Base-by-base conservation (phyloP, 2,329 filamentous ascomycete species). In the Corinectria fuckeliana region DNA sequence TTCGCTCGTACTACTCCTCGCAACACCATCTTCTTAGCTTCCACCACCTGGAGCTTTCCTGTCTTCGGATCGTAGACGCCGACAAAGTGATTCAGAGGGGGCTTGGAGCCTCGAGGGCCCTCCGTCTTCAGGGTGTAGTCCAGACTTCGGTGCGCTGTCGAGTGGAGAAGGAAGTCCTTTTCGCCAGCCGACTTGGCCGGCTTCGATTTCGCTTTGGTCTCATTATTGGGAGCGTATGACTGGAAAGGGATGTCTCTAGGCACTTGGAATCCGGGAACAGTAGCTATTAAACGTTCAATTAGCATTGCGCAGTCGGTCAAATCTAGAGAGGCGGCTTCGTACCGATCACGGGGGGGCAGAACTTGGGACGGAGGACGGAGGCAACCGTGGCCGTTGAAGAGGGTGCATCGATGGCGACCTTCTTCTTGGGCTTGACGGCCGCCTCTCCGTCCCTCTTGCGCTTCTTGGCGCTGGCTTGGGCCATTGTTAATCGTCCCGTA, bases 1-100 rank as follows among this genome's bases (percentile, higher is more conserved):
- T 86, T 85, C 32, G 84, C 77, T 55, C 85, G 81, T 28, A 88
- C 85, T 25, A 79, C 74, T 11, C 84, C 85, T 38, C 85, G 79
- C 18, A 90, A 77, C 25, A 83, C 78, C 82, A 90, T 86, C 76
- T 85, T 89, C 73, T 86, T 86, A 14, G 86, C 85, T 69, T 88
- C 82, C 16, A 89, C 78, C 30, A 90, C 79, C 65, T 88, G 79
- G 41, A 90, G 72, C 64, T 84, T 78, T 18, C 85, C 85, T 0
- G 84, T 87, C 30, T 79, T 75, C 0, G 86, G 84, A 65, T 91
- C 87, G 61, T 85, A 89, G 5, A 90, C 77, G 14, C 86, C 88
- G 25, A 91, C 75, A 69, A 87, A 91, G 72, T 90, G 86, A 53
- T 86, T 88, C 44, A 88, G 63, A 4, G 83, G 62, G 28, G 74